Conservation (phyloP, 2,329 filamentous ascomycete species). For the Ceratocystis smalleyi region DNA sequence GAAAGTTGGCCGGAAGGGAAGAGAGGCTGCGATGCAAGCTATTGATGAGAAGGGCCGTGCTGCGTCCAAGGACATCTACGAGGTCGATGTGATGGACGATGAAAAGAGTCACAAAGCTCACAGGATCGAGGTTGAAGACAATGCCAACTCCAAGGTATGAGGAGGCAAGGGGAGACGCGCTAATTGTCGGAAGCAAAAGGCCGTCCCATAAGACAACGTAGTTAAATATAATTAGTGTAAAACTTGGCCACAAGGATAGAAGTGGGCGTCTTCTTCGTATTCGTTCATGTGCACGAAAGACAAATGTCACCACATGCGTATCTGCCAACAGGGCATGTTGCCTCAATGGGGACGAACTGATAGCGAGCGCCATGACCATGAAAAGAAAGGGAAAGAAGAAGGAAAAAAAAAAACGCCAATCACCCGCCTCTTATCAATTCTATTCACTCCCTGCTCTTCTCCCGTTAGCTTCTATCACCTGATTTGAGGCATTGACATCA, state of each 20-base stretch:
- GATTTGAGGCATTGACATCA: constrained; percentile 31
- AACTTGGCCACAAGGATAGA: too few relatives aligned
- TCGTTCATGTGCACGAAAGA: neutral
- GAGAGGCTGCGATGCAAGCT: constrained; percentile 33
- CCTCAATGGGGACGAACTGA: too few relatives aligned
- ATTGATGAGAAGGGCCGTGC: constrained; percentile 16
- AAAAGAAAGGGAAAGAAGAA: too few relatives aligned
- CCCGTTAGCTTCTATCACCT: neutral
- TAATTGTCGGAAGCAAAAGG: too few relatives aligned
- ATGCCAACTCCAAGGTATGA: neutral
- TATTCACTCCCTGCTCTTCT: neutral
- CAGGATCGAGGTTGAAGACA: neutral
- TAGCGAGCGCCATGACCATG: too few relatives aligned
- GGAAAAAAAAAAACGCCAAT: too few relatives aligned
- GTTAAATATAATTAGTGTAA: too few relatives aligned
- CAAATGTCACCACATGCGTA: too few relatives aligned
- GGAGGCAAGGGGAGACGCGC: neutral
- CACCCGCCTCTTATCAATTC: neutral
- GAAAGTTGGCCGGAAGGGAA: constrained; percentile 47
- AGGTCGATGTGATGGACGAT: constrained; percentile 6
- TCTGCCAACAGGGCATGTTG: too few relatives aligned
- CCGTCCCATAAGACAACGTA: too few relatives aligned
- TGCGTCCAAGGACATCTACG: neutral
- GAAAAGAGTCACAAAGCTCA: neutral
- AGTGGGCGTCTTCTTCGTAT: neutral